Conservation (phyloP, 768 basidiomycete species). For the Suillus spraguei region DNA sequence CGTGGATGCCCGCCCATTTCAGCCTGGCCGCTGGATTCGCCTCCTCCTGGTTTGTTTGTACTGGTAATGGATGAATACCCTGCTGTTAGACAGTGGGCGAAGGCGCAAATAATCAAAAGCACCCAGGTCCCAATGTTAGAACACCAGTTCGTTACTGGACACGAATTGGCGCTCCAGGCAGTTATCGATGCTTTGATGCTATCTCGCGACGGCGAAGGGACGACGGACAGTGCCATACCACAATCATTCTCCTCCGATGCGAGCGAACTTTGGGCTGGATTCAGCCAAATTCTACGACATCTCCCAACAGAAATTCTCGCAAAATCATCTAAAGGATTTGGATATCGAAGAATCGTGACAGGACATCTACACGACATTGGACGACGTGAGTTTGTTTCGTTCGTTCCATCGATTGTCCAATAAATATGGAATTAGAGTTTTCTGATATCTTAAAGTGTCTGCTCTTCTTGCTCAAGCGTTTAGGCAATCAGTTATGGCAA, state of each 20-base stretch:
- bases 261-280: constrained; percentile 55
- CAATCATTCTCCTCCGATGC: constrained; percentile 40
- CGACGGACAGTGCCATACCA: constrained; percentile 11
- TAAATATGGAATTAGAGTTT: constrained; percentile 51
- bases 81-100: constrained; percentile 63
- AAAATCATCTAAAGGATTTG: constrained; percentile 36
- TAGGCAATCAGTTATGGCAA: constrained; percentile 64
- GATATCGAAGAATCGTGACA: constrained; percentile 56
- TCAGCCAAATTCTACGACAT: constrained; percentile 48
- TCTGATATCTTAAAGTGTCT: constrained; percentile 58
- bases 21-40: constrained; percentile 58
- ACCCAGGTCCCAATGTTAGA: constrained; percentile 46
- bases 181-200: constrained; percentile 37
- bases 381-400: constrained; percentile 50
- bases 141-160: constrained; percentile 49
- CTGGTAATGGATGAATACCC: constrained; percentile 54
- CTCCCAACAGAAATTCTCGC: constrained; percentile 50
- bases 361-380: constrained; percentile 63
- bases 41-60: constrained; percentile 63
- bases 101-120: constrained; percentile 42
- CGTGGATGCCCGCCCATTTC: constrained; percentile 30
- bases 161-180: constrained; percentile 46
- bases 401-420: constrained; percentile 11
- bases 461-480: constrained; percentile 57
- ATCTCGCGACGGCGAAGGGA: constrained; percentile 20